Conservation (phyloP, 768 basidiomycete genomes). For the Rhodotorula toruloides region DNA sequence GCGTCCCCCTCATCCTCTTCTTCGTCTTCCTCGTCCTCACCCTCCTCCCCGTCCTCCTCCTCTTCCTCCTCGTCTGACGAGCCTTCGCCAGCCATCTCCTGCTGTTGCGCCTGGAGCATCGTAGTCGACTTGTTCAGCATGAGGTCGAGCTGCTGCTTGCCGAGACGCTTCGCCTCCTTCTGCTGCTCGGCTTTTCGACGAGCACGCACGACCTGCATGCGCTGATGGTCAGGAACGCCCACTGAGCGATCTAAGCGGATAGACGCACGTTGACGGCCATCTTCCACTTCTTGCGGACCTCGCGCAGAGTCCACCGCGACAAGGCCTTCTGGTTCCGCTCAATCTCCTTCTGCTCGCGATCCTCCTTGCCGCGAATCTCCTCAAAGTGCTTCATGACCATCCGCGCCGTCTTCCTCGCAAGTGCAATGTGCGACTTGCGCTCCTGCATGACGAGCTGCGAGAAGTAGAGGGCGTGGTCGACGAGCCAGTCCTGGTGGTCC, state of each 20-base stretch:
- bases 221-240: no score
- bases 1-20: constrained; percentile 39
- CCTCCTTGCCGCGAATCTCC: constrained; percentile 58
- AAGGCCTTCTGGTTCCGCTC: constrained; percentile 62
- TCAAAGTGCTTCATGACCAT: constrained; percentile 74
- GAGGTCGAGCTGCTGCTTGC: constrained; percentile 80
- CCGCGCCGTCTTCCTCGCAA: constrained; percentile 57
- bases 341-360: constrained; percentile 57
- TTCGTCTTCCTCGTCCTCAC: constrained; percentile 40
- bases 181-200: constrained; percentile 60
- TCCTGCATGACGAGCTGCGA: constrained; percentile 45
- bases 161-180: constrained; percentile 70
- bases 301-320: constrained; percentile 66
- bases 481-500: constrained; percentile 47
- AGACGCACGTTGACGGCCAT: constrained; percentile 71
- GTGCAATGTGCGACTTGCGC: constrained; percentile 47
- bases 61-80: constrained; percentile 37
- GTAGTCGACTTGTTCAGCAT: constrained; percentile 84
- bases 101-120: constrained; percentile 75
- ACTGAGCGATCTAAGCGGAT: no score
- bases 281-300: constrained; percentile 76
- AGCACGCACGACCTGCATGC: constrained; percentile 64
- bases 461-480: constrained; percentile 47
- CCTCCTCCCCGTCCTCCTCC: constrained; percentile 41
- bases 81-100: constrained; percentile 56